These are phyloP conservation scores for Chenopodium quinoa DNA, from an alignment of 148 eudicot genomes.

Conservation along the genomic window DNA sequence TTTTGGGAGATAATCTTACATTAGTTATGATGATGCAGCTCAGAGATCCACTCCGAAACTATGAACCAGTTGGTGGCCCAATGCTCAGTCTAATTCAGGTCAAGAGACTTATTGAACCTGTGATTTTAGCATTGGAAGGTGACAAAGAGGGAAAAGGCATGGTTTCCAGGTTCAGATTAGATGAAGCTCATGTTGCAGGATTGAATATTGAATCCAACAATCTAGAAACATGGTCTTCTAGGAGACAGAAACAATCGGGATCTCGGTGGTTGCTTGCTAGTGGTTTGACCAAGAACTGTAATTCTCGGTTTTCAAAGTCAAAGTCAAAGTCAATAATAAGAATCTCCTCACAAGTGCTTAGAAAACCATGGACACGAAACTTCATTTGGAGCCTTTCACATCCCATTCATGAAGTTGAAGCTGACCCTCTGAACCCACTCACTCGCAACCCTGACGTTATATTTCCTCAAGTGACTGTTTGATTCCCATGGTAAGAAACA, in stretches of 20 bases:
- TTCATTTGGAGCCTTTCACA: slow-evolving; percentile 58
- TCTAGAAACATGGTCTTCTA: slow-evolving; percentile 36
- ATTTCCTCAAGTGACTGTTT: slow-evolving; percentile 26
- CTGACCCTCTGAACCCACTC: slow-evolving; percentile 30
- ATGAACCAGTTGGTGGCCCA: slow-evolving; percentile 91
- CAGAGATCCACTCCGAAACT: slow-evolving; percentile 80
- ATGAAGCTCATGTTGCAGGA: slow-evolving; percentile 51
- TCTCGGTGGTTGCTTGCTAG: slow-evolving; percentile 64
- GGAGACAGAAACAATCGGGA: slow-evolving; percentile 50
- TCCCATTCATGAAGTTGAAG: slow-evolving; percentile 18
- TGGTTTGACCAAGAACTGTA: slow-evolving; percentile 39
- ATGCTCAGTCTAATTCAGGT: slow-evolving; percentile 89
- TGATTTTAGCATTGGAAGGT: not conserved
- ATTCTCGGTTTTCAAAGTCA: slow-evolving; percentile 32
- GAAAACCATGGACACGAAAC: slow-evolving; percentile 28
- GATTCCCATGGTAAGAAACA: slow-evolving; percentile 12
- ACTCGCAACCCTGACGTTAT: slow-evolving; percentile 57
- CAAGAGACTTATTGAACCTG: slow-evolving; percentile 27
- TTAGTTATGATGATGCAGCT: slow-evolving; percentile 76
- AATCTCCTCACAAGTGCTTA: slow-evolving; percentile 23
- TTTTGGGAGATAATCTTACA: slow-evolving; percentile 68
- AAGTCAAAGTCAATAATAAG: slow-evolving; percentile 36
- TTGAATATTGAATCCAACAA: slow-evolving; percentile 29
- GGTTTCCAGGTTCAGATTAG: slow-evolving; percentile 35
- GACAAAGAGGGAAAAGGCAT: not conserved